Evolutionary conservation across 176 grass and related monocot species (phyloP).

Genomic region (Hordeum marinum): DNA sequence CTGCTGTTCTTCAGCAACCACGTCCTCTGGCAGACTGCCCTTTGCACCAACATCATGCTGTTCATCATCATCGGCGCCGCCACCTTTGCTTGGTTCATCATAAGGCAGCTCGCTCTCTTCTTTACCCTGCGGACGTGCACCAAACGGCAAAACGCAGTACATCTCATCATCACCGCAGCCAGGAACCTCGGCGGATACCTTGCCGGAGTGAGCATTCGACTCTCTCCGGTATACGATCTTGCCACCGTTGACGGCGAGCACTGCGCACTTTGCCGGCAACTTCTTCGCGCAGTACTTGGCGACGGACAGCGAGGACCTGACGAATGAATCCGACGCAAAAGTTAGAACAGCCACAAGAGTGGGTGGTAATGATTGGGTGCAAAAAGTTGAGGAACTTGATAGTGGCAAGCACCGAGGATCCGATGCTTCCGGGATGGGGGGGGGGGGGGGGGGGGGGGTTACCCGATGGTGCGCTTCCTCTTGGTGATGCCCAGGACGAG

Average conservation of each 20-base stretch:
- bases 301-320: constrained; percentile 58
- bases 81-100: not conserved
- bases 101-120: not conserved
- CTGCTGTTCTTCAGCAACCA: not conserved
- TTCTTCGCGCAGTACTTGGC: constrained; percentile 93
- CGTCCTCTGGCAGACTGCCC: not conserved
- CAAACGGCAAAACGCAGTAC: constrained; percentile 48
- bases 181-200: constrained; percentile 35
- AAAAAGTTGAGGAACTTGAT: not conserved
- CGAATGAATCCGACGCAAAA: not conserved
- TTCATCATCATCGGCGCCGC: not conserved
- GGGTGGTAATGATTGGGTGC: not conserved
- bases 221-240: constrained; percentile 82
- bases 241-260: constrained; percentile 72
- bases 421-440: not conserved
- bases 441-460: constrained; percentile 3
- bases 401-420: constrained; percentile 29
- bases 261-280: constrained; percentile 53
- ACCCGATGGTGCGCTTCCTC: constrained; percentile 53
- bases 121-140: constrained; percentile 21
- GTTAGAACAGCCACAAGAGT: not conserved
- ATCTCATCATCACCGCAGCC: constrained; percentile 31
- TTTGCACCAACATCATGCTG: constrained; percentile 16
- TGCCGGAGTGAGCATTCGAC: constrained; percentile 41
- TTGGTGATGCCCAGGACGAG: constrained; percentile 71